Conservation (phyloP, 352 stramenopile genomes). For the Phytopythium delawarense region DNA sequence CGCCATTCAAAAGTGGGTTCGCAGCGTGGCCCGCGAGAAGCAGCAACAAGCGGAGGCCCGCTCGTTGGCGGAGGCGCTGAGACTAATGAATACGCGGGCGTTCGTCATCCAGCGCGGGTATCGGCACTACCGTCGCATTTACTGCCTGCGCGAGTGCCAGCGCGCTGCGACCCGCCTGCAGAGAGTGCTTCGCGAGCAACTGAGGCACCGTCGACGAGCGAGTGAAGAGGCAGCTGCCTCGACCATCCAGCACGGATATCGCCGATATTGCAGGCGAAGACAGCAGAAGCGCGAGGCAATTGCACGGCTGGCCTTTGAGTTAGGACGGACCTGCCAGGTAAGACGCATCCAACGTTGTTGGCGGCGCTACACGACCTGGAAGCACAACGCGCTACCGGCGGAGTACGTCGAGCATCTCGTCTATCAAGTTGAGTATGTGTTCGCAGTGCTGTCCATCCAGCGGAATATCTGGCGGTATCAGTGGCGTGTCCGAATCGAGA, state of each 20-base stretch:
- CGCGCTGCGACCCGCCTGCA: constrained; percentile 24
- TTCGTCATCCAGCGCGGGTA: constrained; percentile 36
- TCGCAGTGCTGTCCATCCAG: constrained; percentile 42
- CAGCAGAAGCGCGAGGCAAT: constrained; percentile 3
- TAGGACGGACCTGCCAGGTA: constrained; percentile 11
- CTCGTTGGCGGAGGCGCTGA: constrained; percentile 11
- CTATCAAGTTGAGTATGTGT: constrained; percentile 40
- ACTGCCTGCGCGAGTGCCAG: constrained; percentile 11
- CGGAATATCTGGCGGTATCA: constrained; percentile 34
- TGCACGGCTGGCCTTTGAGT: constrained; percentile 10
- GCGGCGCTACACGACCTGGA: constrained; percentile 26
- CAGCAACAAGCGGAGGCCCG: not conserved
- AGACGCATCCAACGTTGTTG: constrained; percentile 28
- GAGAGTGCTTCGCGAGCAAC: constrained; percentile 5
- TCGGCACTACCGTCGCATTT: constrained; percentile 10
- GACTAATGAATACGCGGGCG: constrained; percentile 15
- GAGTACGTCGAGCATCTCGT: constrained; percentile 23
- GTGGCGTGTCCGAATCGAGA: constrained; percentile 30
- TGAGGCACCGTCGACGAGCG: constrained; percentile 7
- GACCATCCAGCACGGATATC: constrained; percentile 20
- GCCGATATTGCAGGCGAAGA: not conserved
- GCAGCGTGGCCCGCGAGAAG: constrained; percentile 1
- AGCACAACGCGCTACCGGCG: constrained; percentile 15
- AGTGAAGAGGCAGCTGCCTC: constrained; percentile 10
- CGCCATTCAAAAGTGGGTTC: constrained; percentile 25